Evolutionary conservation across 2,329 filamentous ascomycete genomes (phyloP).

Genomic region (Sarocladium brachiariae): DNA sequence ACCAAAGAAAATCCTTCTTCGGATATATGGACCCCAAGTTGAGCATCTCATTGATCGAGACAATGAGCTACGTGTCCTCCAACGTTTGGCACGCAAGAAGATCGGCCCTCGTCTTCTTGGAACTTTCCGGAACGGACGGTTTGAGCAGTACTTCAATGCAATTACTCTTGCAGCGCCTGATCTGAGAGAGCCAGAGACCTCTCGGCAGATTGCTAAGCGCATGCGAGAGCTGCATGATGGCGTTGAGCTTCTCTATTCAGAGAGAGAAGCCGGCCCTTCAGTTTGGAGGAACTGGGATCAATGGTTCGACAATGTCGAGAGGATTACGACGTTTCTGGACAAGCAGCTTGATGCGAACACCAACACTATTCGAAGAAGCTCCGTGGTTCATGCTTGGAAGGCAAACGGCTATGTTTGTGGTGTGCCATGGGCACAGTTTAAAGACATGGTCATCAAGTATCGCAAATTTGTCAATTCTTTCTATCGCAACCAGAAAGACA

Average conservation of each 20-base stretch:
- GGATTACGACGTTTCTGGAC: constrained; percentile 50
- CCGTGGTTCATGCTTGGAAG: constrained; percentile 51
- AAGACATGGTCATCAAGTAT: constrained; percentile 68
- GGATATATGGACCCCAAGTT: constrained; percentile 91
- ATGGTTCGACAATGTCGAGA: constrained; percentile 65
- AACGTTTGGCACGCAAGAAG: constrained; percentile 79
- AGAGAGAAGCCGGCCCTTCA: constrained; percentile 70
- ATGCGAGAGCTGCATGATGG: constrained; percentile 96
- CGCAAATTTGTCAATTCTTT: constrained; percentile 63
- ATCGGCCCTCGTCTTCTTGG: constrained; percentile 89
- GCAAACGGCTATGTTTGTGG: constrained; percentile 72
- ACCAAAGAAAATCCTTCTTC: constrained; percentile 69
- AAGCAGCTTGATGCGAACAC: constrained; percentile 43
- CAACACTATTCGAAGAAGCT: constrained; percentile 17
- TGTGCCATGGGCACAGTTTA: constrained; percentile 74
- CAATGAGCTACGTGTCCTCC: constrained; percentile 78
- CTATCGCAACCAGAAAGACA: constrained; percentile 59
- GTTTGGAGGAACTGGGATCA: constrained; percentile 94
- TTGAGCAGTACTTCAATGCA: constrained; percentile 90
- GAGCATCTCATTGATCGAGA: constrained; percentile 94
- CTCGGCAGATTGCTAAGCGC: constrained; percentile 89
- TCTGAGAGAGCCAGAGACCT: constrained; percentile 74
- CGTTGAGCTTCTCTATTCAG: constrained; percentile 73
- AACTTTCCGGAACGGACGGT: constrained; percentile 89
- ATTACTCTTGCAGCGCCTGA: constrained; percentile 70